A percentile compares a stretch with the other conserved stretches of the same genome.
Evolutionary conservation across 176 grass and related monocot species (phyloP).

Genomic region (Avena insularis): DNA sequence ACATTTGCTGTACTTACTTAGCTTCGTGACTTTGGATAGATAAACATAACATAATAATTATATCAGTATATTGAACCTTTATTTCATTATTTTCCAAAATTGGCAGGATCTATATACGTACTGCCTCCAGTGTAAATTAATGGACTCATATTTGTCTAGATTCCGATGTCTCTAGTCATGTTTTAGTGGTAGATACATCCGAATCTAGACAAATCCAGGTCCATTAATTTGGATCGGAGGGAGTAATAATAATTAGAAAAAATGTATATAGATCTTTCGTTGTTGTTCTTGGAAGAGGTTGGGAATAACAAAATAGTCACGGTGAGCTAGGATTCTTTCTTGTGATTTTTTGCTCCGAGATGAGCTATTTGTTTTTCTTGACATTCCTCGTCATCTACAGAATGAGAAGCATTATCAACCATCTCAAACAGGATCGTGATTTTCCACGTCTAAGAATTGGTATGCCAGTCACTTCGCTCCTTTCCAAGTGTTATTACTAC

Average conservation of each 20-base stretch:
- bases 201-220: too few species aligned
- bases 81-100: background rate
- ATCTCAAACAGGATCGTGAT: conserved; percentile 81
- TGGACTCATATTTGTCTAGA: too few species aligned
- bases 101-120: background rate
- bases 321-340: background rate
- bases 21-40: conserved; percentile 14
- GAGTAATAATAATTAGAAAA: background rate
- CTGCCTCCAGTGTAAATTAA: too few species aligned
- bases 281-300: background rate
- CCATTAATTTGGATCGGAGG: too few species aligned
- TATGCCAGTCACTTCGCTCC: background rate
- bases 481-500: background rate
- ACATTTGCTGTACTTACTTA: background rate
- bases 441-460: conserved; percentile 93
- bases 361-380: background rate
- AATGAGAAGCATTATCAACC: conserved; percentile 92
- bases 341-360: background rate
- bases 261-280: background rate
- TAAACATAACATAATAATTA: background rate
- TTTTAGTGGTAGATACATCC: too few species aligned
- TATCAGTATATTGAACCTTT: background rate
- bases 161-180: too few species aligned
- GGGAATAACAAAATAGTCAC: background rate
- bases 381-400: conserved; percentile 39